Conservation (phyloP, 345 rosid genomes). For the Jatropha curcas region DNA sequence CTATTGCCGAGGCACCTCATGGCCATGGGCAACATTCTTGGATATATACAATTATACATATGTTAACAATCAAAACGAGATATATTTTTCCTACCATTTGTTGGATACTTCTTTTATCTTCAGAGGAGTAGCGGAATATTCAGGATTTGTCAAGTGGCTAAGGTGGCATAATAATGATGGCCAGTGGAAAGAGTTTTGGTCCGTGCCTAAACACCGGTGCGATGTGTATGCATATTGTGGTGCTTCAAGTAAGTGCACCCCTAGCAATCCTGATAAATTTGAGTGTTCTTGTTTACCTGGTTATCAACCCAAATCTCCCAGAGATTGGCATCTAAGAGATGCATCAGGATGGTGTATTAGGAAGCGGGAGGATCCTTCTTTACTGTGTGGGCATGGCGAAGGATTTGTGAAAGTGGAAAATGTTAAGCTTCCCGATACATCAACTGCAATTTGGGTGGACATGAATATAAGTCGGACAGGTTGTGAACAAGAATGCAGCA, state of each 20-base stretch:
- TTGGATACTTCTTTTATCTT: background rate
- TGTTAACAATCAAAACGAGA: background rate
- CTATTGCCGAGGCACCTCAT: conserved; percentile 4
- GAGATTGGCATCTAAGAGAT: conserved; percentile 9
- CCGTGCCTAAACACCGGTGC: background rate
- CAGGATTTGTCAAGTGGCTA: background rate
- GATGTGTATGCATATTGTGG: conserved; percentile 21
- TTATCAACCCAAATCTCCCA: conserved; percentile 5
- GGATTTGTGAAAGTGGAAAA: conserved; percentile 13
- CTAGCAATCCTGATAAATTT: background rate
- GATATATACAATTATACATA: background rate
- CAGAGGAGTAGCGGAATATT: background rate
- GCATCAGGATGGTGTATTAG: conserved; percentile 17
- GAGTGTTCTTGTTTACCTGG: conserved; percentile 28
- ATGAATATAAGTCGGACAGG: background rate
- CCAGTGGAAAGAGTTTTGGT: conserved; percentile 7
- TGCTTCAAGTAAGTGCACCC: background rate
- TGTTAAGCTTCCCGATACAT: conserved; percentile 12
- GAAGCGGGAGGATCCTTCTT: background rate
- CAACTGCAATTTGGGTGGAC: background rate
- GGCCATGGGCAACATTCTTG: conserved; percentile 10
- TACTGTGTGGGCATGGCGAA: conserved; percentile 8
- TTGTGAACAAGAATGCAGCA: conserved; percentile 5
- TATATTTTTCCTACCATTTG: background rate
- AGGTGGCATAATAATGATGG: conserved; percentile 7